Base-by-base conservation (phyloP, 2,329 filamentous ascomycete species). In the Microdochium paspali region DNA sequence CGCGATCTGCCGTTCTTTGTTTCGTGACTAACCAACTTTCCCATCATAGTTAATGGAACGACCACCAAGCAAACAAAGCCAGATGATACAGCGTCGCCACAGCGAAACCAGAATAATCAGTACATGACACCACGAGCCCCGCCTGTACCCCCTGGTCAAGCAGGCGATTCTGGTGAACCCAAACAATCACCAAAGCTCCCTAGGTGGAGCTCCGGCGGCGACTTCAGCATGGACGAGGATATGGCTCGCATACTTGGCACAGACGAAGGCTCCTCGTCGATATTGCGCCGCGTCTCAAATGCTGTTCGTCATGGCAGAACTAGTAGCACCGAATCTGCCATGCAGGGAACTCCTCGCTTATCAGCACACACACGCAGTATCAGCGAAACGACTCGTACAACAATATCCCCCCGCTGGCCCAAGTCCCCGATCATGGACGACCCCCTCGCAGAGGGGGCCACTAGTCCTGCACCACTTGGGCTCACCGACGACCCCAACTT, bases 181-280 rank as follows among this genome's bases (percentile, higher is more conserved):
- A 77, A 79, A 54, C 65, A 66, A 32, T 87, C 84, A 10, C 82
- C 85, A 10, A 82, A 82, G 56, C 70, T 88, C 52, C 80, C 85
- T 54, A 76, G 84, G 58, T 87, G 79, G 79, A 95, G 85, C 64
- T 77, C 79, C 40, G 88, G 87, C 46, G 88, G 84, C 47, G 90
- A 95, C 54, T 93, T 96, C 60, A 93, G 86, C 50, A 82, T 95
- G 84, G 91, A 97, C 54, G 90, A 96, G 64, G 93, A 97, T 61
- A 89, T 96, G 80, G 86, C 87, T 47, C 84, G 90, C 49, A 91
- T 96, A 49, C 73, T 95, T 50, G 85, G 82, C 35, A 83, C 80
- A 20, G 88, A 91, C 50, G 87, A 90, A 61, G 74, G 77, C 40
- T 84, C 82, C 26, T 84, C 87, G 24, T 91, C 87, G 1, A 86